Conservation (phyloP, 345 rosid species). For the Fremontodendron californicum region DNA sequence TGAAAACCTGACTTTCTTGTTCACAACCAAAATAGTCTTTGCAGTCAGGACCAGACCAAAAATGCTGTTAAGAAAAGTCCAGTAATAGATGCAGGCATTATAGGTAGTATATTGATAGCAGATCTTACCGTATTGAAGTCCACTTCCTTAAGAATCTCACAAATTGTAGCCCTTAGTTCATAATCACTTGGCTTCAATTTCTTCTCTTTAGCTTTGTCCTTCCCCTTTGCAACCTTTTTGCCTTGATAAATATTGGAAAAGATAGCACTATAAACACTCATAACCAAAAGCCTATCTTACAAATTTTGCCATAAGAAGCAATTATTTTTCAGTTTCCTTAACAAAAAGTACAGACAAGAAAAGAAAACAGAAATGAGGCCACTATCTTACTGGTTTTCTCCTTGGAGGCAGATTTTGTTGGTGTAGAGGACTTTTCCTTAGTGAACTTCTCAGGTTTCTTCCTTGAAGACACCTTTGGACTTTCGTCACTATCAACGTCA, state of each 20-base stretch:
- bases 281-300: not conserved
- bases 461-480: conserved; percentile 55
- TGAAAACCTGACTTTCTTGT: not conserved
- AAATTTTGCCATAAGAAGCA: not conserved
- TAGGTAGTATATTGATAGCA: not conserved
- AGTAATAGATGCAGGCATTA: not conserved
- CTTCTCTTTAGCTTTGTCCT: conserved; percentile 47
- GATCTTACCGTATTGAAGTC: conserved; percentile 80
- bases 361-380: not conserved
- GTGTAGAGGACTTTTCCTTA: conserved; percentile 45
- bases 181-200: conserved; percentile 43
- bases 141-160: conserved; percentile 50
- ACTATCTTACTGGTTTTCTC: conserved; percentile 52
- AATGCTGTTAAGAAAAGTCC: not conserved
- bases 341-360: not conserved
- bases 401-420: conserved; percentile 51
- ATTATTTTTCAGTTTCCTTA: not conserved
- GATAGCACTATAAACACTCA: not conserved
- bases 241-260: conserved; percentile 30
- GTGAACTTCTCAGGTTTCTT: conserved; percentile 39
- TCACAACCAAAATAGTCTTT: not conserved
- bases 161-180: conserved; percentile 55
- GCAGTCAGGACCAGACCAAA: not conserved
- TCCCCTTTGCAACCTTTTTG: conserved; percentile 51
- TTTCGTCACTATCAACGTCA: conserved; percentile 52